These are phyloP conservation scores for Malassezia arunalokei DNA, from an alignment of 1,284 basidiomycete species.

Conservation along the genomic window DNA sequence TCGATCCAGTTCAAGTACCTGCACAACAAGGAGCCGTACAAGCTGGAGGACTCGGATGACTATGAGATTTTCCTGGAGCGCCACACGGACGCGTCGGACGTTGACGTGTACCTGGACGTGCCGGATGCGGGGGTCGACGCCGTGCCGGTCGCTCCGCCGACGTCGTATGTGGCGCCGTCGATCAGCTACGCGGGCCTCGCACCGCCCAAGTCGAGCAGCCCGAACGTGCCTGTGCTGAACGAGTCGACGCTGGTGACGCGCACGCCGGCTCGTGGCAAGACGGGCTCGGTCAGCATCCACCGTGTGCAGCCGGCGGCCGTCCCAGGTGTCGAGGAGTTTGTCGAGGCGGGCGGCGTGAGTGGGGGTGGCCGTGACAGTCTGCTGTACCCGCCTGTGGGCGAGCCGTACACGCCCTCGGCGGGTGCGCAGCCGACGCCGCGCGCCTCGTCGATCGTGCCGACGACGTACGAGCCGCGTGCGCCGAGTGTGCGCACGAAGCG, in stretches of 20 bases:
- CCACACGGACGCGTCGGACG: constrained; percentile 32
- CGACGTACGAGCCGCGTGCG: constrained; percentile 14
- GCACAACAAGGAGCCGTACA: constrained; percentile 30
- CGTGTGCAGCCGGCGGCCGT: constrained; percentile 32
- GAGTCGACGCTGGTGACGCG: constrained; percentile 41
- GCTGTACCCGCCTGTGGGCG: constrained; percentile 42
- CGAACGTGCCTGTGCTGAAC: constrained; percentile 40
- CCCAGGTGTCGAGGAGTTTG: constrained; percentile 37
- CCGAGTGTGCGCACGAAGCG: constrained; percentile 31
- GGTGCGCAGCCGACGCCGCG: constrained; percentile 29
- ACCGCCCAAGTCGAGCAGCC: constrained; percentile 11
- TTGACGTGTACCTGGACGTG: constrained; percentile 16
- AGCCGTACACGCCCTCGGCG: constrained; percentile 29
- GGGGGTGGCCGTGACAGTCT: constrained; percentile 43
- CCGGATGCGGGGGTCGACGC: not conserved
- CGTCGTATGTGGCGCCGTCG: constrained; percentile 4
- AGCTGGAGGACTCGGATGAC: constrained; percentile 42
- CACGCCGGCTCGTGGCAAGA: constrained; percentile 40
- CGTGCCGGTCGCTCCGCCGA: not conserved
- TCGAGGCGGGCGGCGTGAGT: constrained; percentile 38
- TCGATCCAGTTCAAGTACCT: constrained; percentile 40
- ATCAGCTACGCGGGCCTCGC: constrained; percentile 17
- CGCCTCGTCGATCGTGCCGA: constrained; percentile 17
- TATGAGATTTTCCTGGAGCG: constrained; percentile 43
- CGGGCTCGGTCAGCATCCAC: constrained; percentile 40